Evolutionary conservation across 176 grass and related monocot genomes (phyloP).

Genomic region (Carex cristatella): DNA sequence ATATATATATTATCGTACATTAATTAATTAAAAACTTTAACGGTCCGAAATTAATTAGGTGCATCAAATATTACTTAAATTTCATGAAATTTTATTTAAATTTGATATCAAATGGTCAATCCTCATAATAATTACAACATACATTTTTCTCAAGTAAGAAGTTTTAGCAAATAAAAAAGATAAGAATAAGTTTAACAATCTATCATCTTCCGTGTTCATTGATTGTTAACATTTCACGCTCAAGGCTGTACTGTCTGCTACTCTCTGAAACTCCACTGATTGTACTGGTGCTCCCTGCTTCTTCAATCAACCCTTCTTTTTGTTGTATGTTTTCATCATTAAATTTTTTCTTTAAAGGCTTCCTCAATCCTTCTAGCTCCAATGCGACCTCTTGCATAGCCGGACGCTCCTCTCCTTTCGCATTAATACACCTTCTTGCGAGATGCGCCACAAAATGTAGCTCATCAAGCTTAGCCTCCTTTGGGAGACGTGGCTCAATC

Average conservation of each 20-base stretch:
- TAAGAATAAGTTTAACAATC: background rate
- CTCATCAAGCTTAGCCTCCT: background rate
- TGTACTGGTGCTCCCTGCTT: constrained; percentile 2
- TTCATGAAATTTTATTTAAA: too few species aligned
- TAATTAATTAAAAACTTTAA: too few species aligned
- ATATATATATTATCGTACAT: too few species aligned
- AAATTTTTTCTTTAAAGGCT: background rate
- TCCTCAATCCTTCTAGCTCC: constrained; percentile 20
- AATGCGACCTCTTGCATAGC: constrained; percentile 10
- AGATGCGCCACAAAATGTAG: constrained; percentile 1
- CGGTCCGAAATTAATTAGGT: too few species aligned
- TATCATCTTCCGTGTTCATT: background rate
- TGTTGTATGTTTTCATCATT: background rate
- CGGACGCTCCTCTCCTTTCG: constrained; percentile 5
- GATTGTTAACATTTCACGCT: background rate
- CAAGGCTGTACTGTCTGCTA: constrained; percentile 3
- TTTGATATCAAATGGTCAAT: too few species aligned
- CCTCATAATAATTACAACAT: background rate
- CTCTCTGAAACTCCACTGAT: background rate
- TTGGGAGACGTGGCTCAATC: background rate
- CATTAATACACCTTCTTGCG: constrained; percentile 13
- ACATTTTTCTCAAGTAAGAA: background rate
- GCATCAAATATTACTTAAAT: too few species aligned
- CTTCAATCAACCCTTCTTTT: background rate
- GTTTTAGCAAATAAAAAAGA: background rate